phyloP scores from a whole-genome alignment of 768 basidiomycete species.

The Boletus subparvulus region DNA sequence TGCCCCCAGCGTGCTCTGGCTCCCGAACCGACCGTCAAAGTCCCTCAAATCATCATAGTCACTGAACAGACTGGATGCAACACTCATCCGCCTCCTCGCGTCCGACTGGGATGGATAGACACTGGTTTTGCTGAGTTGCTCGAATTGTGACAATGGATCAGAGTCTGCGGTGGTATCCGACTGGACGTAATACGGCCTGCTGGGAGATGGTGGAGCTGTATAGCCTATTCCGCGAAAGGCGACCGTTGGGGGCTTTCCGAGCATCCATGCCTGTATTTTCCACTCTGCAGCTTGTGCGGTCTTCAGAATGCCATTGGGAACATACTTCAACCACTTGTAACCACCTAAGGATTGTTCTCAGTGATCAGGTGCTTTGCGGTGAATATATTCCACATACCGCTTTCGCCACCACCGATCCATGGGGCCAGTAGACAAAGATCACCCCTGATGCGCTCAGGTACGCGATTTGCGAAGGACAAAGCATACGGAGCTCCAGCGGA shows the following conservation, averaged over 20 bases:
- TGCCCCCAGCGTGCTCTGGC: constrained; percentile 68
- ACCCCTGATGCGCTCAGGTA: constrained; percentile 74
- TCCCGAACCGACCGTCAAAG: constrained; percentile 85
- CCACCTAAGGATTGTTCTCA: constrained; percentile 49
- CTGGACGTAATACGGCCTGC: constrained; percentile 28
- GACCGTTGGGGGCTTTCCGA: constrained; percentile 90
- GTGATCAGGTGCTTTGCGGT: background rate
- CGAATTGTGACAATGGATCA: constrained; percentile 22
- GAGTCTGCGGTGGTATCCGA: constrained; percentile 18
- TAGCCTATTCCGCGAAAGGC: constrained; percentile 87
- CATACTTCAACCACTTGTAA: constrained; percentile 96
- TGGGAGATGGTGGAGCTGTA: constrained; percentile 44
- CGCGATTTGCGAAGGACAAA: constrained; percentile 77
- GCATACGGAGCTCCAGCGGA: constrained; percentile 96
- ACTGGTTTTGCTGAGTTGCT: constrained; percentile 17
- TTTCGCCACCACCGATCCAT: constrained; percentile 93
- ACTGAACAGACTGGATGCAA: constrained; percentile 72
- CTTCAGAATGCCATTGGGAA: constrained; percentile 89
- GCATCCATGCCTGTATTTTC: constrained; percentile 96
- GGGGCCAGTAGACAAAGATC: constrained; percentile 89
- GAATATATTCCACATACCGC: constrained; percentile 55
- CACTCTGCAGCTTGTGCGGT: constrained; percentile 97
- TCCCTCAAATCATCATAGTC: constrained; percentile 88
- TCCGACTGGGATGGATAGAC: constrained; percentile 37
- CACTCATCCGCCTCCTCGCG: constrained; percentile 59